phyloP scores from a whole-genome alignment of 2,329 filamentous ascomycete genomes.

The Cladosporium sp. region DNA sequence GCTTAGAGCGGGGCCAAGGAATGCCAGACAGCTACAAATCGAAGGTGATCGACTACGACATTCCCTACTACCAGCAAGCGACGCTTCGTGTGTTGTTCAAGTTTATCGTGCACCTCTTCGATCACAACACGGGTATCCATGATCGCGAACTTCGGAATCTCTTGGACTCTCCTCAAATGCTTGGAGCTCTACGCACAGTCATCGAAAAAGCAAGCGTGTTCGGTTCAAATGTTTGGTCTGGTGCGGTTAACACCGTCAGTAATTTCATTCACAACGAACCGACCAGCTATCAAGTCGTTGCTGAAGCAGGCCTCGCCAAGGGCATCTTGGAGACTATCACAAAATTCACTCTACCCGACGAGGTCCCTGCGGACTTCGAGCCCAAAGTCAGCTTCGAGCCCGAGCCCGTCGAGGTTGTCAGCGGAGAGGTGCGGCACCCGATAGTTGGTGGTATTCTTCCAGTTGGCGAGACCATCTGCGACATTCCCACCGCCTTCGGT shows the following conservation, averaged over 20 bases:
- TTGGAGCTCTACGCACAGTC: slow-evolving; percentile 74
- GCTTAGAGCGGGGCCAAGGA: slow-evolving; percentile 65
- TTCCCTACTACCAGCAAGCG: slow-evolving; percentile 90
- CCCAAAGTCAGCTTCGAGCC: slow-evolving; percentile 20
- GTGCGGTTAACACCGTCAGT: slow-evolving; percentile 83
- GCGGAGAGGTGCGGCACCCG: slow-evolving; percentile 25
- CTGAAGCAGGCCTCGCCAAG: slow-evolving; percentile 85
- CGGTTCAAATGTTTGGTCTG: slow-evolving; percentile 93
- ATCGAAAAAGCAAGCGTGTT: slow-evolving; percentile 75
- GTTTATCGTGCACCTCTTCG: slow-evolving; percentile 93
- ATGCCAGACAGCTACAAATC: slow-evolving; percentile 71
- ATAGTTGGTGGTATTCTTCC: slow-evolving; percentile 64
- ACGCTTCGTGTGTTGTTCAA: slow-evolving; percentile 91
- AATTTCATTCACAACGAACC: slow-evolving; percentile 99
- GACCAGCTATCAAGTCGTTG: slow-evolving; percentile 93
- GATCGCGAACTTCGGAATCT: slow-evolving; percentile 88
- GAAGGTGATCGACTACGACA: slow-evolving; percentile 83
- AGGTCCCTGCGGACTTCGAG: slow-evolving; percentile 20
- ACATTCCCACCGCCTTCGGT: slow-evolving; percentile 82
- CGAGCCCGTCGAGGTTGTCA: slow-evolving; percentile 20
- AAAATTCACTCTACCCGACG: slow-evolving; percentile 25
- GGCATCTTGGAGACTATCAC: slow-evolving; percentile 80
- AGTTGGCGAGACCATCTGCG: slow-evolving; percentile 82
- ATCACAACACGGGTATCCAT: slow-evolving; percentile 74
- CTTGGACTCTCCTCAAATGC: slow-evolving; percentile 83